Conservation (phyloP, 2,329 filamentous ascomycete genomes). For the Ceratocystis lukuohia region DNA sequence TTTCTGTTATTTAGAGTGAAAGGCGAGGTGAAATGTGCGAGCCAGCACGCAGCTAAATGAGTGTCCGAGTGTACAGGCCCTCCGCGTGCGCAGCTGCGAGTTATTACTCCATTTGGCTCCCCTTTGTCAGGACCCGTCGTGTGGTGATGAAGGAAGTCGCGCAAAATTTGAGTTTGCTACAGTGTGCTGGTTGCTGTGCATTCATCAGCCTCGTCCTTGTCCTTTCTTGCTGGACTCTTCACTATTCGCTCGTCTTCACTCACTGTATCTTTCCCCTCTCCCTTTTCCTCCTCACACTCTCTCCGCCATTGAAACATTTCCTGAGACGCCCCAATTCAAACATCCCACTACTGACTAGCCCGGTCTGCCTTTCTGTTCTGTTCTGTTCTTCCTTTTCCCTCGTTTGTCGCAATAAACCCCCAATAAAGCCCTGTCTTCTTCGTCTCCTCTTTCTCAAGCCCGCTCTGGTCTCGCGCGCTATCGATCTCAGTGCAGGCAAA, state of each 20-base stretch:
- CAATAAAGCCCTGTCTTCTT: background rate
- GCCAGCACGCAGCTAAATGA: no score
- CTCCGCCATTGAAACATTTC: background rate
- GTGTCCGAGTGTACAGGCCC: no score
- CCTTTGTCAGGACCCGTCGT: no score
- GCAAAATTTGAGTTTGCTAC: no score
- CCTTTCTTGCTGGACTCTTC: background rate
- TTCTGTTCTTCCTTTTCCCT: no score
- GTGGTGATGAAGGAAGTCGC: no score
- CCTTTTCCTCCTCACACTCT: background rate
- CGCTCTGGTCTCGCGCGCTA: conserved; percentile 3
- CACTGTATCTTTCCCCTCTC: background rate
- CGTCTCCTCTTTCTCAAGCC: background rate
- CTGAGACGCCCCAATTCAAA: background rate
- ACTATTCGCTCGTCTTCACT: background rate
- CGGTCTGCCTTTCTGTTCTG: background rate
- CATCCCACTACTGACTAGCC: background rate
- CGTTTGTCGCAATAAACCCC: background rate
- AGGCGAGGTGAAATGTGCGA: no score
- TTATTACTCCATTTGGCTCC: no score
- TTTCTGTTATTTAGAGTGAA: background rate
- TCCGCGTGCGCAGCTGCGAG: no score
- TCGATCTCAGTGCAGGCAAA: background rate
- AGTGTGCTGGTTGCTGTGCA: no score
- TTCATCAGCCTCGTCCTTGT: background rate